Evolutionary conservation across 306 rosid species (phyloP), one percentile per base, ranked within the genome.

Genomic region (Cucurbita argyrosperma): DNA sequence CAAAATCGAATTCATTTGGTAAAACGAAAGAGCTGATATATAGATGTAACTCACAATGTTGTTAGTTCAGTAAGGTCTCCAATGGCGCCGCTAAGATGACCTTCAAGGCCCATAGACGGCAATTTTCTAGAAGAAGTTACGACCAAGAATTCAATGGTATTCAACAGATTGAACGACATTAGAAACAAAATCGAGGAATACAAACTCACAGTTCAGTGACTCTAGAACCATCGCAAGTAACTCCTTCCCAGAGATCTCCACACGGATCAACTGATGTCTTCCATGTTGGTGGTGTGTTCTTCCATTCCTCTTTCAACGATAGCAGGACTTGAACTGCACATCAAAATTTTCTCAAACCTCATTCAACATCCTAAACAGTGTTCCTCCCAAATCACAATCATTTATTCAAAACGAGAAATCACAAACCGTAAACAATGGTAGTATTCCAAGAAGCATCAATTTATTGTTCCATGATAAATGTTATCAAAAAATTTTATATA

Each of bases 241-340:
- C 84, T 82, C 98, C 98, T 43, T 93, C 98, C 98, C 98, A 93
- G 2, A 74, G 81, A 50, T 57, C 76, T 80, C 85, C 90, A 84
- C 97, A 90, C 4, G 96, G 96, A 78, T 93, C 94, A 52, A 75
- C 46, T 63, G 97, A 86, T 54, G 69, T 75, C 71, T 66, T 85
- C 97, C 98, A 90, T 78, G 84, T 86, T 10, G 97, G 96, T 43
- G 98, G 98, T 75, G 87, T 68, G 55, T 85, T 83, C 69, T 65
- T 13, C 97, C 97, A 90, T 51, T 46, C 12, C 21, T 62, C 79
- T 79, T 86, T 90, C 43, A 93, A 79, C 62, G 98, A 86, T 53
- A 78, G 53, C 67, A 93, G 86, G 19, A 72, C 84, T 75, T 80
- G 66, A 73, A 77, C 98, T 90, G 89, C 79, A 85, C 35, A 5